Evolutionary conservation across 164 flowering plant species (phyloP), one percentile per base, ranked within the genome.

Genomic region (Dillenia suffruticosa): DNA sequence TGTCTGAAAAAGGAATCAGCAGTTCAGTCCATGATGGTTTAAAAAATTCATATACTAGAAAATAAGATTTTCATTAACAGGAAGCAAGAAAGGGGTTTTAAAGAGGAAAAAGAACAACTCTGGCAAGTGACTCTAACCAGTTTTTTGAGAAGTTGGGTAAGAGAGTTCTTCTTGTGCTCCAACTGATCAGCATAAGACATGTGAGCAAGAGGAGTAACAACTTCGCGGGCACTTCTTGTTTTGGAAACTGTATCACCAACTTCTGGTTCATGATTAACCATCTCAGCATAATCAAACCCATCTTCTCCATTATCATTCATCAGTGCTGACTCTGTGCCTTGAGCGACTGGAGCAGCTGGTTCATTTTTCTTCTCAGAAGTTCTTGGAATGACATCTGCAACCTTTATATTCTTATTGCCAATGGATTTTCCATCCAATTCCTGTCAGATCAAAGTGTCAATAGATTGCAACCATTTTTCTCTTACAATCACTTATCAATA

Each of bases 141-240:
- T 73, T 59, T 85, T 75, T 84, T 94, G 47, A 94, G 92, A 58
- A 67, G 75, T 61, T 91, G 95, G 64, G 63, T 59, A 9, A 89
- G 61, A 51, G 91, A 73, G 63, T 63, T 82, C 78, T 79, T 88
- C 79, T 94, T 94, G 66, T 86, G 86, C 74, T 91, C 96, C 77
- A 91, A 77, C 64, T 94, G 99, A 55, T 89, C 91, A 61, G 55
- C 62, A 67, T 94, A 94, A 8, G 93, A 40, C 89, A 91, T 70
- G 66, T 86, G 79, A 59, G 99, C 93, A 59, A 91, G 87, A 26
- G 99, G 96, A 65, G 99, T 82, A 69, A 88, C 99, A 1, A 69
- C 96, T 64, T 86, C 88, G 61, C 97, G 83, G 9, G 78, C 96
- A 79, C 79, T 76, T 80, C 76, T 87, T 44, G 64, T 77, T 69